Evolutionary conservation across 2,329 filamentous ascomycete species (phyloP).

Genomic region (Fusarium tricinctum): DNA sequence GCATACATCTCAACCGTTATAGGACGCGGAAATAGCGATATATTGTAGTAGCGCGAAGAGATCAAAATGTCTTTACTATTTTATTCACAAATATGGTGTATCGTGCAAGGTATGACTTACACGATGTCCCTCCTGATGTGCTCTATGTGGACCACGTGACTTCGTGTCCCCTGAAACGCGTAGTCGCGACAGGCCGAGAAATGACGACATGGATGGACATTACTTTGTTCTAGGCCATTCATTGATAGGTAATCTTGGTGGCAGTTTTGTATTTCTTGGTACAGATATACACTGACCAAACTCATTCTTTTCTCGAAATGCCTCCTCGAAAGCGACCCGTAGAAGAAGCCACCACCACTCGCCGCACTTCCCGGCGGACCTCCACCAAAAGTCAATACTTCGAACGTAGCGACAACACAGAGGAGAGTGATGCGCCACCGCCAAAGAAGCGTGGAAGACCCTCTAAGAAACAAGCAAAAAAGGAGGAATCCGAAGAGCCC

Average conservation of each 20-base stretch:
- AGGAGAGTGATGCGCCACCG: constrained; percentile 46
- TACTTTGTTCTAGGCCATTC: constrained; percentile 1
- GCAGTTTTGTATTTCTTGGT: not conserved
- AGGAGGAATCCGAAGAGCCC: constrained; percentile 48
- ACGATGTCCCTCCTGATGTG: not conserved
- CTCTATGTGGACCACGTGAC: constrained; percentile 43
- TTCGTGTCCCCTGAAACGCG: constrained; percentile 46
- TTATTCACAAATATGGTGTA: not conserved
- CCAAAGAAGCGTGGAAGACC: constrained; percentile 51
- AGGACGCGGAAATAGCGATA: not conserved
- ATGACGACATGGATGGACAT: constrained; percentile 48
- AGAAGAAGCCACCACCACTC: constrained; percentile 51
- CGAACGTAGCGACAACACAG: constrained; percentile 52
- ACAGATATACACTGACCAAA: not conserved
- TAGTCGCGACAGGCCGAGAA: constrained; percentile 36
- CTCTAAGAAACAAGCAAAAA: constrained; percentile 41
- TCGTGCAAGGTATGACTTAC: not conserved
- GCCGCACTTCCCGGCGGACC: constrained; percentile 64
- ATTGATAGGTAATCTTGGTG: not conserved
- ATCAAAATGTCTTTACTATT: not conserved
- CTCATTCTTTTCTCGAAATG: constrained; percentile 49
- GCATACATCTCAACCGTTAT: not conserved
- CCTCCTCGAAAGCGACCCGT: constrained; percentile 58
- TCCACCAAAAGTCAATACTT: constrained; percentile 67
- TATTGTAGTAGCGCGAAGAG: not conserved